Base-by-base conservation (phyloP, 208 protist species). In the Leishmania major region DNA sequence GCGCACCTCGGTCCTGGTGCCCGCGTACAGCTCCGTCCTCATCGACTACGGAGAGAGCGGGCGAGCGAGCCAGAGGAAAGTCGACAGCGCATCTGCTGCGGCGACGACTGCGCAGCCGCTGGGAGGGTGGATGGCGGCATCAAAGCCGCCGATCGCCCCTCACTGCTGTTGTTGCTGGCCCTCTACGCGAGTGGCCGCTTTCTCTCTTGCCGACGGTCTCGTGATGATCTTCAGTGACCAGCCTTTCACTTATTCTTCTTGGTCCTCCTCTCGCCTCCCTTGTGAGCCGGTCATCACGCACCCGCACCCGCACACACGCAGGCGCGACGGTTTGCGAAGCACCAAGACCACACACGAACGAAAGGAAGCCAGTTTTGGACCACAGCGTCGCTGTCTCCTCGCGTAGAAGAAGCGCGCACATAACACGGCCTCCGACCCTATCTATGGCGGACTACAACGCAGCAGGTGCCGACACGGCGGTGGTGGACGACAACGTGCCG, bases 401-500 rank as follows among this genome's bases (percentile, higher is more conserved):
- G 57, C 11, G 22, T 62, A 62, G 57, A 22, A n/a, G 57, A n/a
- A 62, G 22, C 45, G 40, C 45, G 31, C 70, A n/a, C 45, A n/a
- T 22, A 53, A 51, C 40, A 22, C 70, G 15, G 51, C 77, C 25
- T 51, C 67, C 31, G 22, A 67, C 37, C 35, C 37, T 43, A 31
- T 35, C 10, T 45, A 78, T 51, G 37, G 51, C 57, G 59, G 35
- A 77, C 72, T 77, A 55, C 49, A 77, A 40, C 72, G 28, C 31
- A 45, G 80, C 83, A n/a, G 80, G 77, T 10, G 80, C 80, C 74
- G 75, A 78, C 51, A 85, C 82, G 19, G 87, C 70, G 47, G 82
- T 75, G 62, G 73, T 72, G 19, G 82, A 89, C 53, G 83, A 85
- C 17, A 84, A 84, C 72, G 37, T 82, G 3, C 94, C 94, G 7